Percentiles rank a stretch among this genome's conserved stretches.
Evolutionary conservation across 2,329 filamentous ascomycete species (phyloP).

Genomic region (Hymenoscyphus scutula): DNA sequence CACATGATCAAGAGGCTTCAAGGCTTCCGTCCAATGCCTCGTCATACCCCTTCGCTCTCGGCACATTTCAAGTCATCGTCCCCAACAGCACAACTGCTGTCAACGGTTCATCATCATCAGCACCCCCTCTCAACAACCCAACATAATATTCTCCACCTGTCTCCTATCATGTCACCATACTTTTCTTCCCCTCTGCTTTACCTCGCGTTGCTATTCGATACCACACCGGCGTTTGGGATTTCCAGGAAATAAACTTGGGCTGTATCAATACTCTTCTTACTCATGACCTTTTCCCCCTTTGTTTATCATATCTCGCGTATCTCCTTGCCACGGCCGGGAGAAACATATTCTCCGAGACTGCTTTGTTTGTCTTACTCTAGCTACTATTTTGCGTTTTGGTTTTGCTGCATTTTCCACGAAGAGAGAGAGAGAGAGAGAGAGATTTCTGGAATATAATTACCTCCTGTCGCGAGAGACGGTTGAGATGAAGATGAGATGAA

Average conservation of each 20-base stretch:
- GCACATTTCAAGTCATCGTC: not conserved
- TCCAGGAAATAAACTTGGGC: conserved; percentile 3
- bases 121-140: not conserved
- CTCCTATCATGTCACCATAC: not conserved
- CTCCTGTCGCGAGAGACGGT: conserved; percentile 2
- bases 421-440: not conserved
- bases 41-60: not conserved
- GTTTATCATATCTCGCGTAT: not conserved
- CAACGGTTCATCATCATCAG: not conserved
- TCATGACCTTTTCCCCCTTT: not conserved
- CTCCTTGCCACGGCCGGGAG: not conserved
- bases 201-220: conserved; percentile 23
- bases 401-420: not conserved
- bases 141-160: not conserved
- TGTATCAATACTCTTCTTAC: conserved; percentile 31
- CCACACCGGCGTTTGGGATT: conserved; percentile 27
- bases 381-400: not conserved
- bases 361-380: not conserved
- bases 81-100: not conserved
- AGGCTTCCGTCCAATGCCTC: not conserved
- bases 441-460: conserved; percentile 6
- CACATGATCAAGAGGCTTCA: conserved; percentile 8
- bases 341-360: not conserved
- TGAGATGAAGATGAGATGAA: too few relatives aligned
- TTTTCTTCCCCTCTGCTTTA: not conserved